A percentile compares a stretch with the other conserved stretches of the same genome.
Conservation (phyloP, 1,284 basidiomycete genomes). For the Chondrostereum purpureum region DNA sequence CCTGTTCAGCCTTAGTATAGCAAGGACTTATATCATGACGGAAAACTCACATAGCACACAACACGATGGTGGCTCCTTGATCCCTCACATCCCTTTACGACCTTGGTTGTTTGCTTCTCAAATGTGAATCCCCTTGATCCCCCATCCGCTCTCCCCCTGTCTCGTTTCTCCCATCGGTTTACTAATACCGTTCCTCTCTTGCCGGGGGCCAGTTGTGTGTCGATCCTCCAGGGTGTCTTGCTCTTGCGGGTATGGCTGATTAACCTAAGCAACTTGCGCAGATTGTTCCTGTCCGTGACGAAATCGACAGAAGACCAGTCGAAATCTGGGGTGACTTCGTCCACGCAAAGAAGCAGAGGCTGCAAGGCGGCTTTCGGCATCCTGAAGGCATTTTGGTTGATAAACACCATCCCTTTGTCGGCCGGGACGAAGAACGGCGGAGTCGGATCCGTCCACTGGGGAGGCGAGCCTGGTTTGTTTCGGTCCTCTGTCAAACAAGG, state of each 20-base stretch:
- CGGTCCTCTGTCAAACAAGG: neutral
- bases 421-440: constrained; percentile 41
- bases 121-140: constrained; percentile 43
- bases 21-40: neutral
- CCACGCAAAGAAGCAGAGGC: constrained; percentile 45
- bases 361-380: constrained; percentile 34
- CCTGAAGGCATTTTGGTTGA: constrained; percentile 46
- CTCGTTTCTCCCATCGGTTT: constrained; percentile 40
- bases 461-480: constrained; percentile 39
- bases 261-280: constrained; percentile 53
- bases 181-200: constrained; percentile 48
- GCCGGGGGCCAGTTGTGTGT: constrained; percentile 45
- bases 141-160: constrained; percentile 25
- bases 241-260: constrained; percentile 23
- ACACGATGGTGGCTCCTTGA: constrained; percentile 46
- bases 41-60: constrained; percentile 37
- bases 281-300: constrained; percentile 50
- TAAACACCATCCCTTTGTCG: constrained; percentile 36
- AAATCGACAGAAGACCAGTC: constrained; percentile 47
- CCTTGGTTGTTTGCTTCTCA: constrained; percentile 38
- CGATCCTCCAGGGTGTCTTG: constrained; percentile 46
- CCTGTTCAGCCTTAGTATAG: constrained; percentile 21
- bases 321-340: constrained; percentile 31
- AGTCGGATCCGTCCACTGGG: constrained; percentile 37
- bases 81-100: constrained; percentile 33